A percentile compares a stretch with the other conserved stretches of the same genome.
phyloP scores from a whole-genome alignment of 1,284 basidiomycete species.

The Chalciporus sp. region DNA sequence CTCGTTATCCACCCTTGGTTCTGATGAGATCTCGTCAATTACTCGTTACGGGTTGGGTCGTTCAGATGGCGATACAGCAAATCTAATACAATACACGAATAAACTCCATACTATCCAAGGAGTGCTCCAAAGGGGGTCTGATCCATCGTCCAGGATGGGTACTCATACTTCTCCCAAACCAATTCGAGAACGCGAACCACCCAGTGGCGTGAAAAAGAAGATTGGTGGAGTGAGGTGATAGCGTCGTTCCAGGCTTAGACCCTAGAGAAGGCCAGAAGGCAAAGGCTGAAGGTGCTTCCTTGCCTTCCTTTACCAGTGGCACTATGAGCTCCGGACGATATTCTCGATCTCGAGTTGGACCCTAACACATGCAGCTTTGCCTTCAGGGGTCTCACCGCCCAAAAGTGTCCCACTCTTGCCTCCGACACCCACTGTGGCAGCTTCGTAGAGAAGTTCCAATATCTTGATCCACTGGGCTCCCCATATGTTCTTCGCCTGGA shows the following conservation, averaged over 20 bases:
- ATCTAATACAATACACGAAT: slow-evolving; percentile 4
- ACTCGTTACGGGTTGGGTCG: not conserved
- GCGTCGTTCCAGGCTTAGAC: too few species aligned
- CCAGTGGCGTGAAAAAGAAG: slow-evolving; percentile 15
- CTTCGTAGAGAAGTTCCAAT: slow-evolving; percentile 65
- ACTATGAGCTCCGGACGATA: slow-evolving; percentile 44
- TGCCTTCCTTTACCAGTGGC: slow-evolving; percentile 5
- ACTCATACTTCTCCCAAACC: slow-evolving; percentile 7
- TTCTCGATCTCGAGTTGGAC: slow-evolving; percentile 68
- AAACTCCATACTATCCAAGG: not conserved
- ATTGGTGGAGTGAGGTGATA: not conserved
- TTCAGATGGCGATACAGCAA: too few species aligned
- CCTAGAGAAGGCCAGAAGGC: too few species aligned
- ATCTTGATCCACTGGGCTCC: slow-evolving; percentile 83
- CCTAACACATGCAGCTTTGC: slow-evolving; percentile 59
- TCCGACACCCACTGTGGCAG: slow-evolving; percentile 56
- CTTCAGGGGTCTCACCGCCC: slow-evolving; percentile 58
- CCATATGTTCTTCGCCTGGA: slow-evolving; percentile 62
- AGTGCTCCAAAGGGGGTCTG: too few species aligned
- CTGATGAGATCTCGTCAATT: slow-evolving; percentile 1
- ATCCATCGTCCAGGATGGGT: too few species aligned
- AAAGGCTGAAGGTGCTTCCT: not conserved
- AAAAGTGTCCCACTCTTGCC: slow-evolving; percentile 37
- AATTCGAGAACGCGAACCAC: slow-evolving; percentile 9
- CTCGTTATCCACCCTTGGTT: slow-evolving; percentile 9